Base-by-base conservation (phyloP, 31 red algal genomes). In the Asparagopsis taxiformis region DNA sequence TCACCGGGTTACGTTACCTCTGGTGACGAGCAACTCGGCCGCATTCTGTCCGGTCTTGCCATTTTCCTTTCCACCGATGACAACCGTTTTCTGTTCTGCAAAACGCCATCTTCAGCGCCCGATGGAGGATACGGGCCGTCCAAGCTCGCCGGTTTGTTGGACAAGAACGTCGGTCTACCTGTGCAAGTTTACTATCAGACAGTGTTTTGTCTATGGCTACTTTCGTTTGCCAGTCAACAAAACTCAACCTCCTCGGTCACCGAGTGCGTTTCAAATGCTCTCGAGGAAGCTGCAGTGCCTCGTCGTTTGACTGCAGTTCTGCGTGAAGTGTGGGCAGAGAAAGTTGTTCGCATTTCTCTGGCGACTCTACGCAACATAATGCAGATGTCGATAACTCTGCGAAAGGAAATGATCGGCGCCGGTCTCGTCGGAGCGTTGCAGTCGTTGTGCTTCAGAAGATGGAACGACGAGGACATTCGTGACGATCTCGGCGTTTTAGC, bases 381-480 rank as follows among this genome's bases (percentile, higher is more conserved):
- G 8, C 62, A 52, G 50, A 78, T 72, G 65, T 82, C 78, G 25
- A 61, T 44, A 26, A 82, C 72, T 13, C 46, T 97, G 37, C 62
- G 88, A 25, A 79, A 91, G 28, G 94, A 97, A 65, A 89, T 97
- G 85, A 70, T 97, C 20, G 94, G 94, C 34, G 94, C 94, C 4
- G 94, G 94, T 30, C 69, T 97, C 23, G 84, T 92, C 34, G 70
- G 58, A 1, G 72, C 77, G 0, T 60, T 97, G 31, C 72, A 68
- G 51, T 71, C 80, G 16, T 57, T 87, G 31, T 73, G 62, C 51
- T 62, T 89, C 43, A 62, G 90, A 15, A 55, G 85, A 43, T 93
- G 84, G 90, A 66, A 65, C 51, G 94, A 97, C 37, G 80, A 89
- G 38, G 94, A 97, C 44, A 76, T 97, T 53, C 84, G 77, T 19